Conservation (phyloP, 345 rosid genomes). For the Hibiscus syriacus region DNA sequence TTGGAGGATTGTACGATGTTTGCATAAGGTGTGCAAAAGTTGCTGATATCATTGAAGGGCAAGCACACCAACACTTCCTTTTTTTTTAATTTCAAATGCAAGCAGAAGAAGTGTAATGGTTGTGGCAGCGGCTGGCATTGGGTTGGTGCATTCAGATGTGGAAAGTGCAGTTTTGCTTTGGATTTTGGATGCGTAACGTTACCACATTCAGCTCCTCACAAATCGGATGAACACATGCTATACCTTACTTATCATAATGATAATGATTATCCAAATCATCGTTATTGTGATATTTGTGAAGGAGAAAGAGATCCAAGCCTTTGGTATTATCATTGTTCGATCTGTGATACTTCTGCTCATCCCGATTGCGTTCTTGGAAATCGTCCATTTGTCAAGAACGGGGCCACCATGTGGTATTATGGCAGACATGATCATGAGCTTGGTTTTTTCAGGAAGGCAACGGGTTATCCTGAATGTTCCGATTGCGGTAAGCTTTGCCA, state of each 20-base stretch:
- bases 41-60: no score
- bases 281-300: neutral
- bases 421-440: accelerated
- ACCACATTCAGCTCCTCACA: neutral
- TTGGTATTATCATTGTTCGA: no score
- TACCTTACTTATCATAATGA: neutral
- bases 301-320: neutral
- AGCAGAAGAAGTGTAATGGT: neutral
- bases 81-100: no score
- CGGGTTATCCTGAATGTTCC: neutral
- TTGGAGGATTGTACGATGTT: no score
- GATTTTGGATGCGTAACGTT: no score
- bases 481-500: neutral
- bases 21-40: no score
- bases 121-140: no score
- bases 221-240: neutral
- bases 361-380: neutral
- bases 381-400: neutral
- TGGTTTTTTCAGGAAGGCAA: neutral
- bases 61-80: no score
- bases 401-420: accelerated
- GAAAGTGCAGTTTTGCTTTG: no score
- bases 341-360: neutral
- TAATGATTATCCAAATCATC: neutral
- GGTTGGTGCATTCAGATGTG: neutral